These are phyloP conservation scores for Discostella stelligeroides DNA, from an alignment of 108 stramenopile species.

Conservation along the genomic window DNA sequence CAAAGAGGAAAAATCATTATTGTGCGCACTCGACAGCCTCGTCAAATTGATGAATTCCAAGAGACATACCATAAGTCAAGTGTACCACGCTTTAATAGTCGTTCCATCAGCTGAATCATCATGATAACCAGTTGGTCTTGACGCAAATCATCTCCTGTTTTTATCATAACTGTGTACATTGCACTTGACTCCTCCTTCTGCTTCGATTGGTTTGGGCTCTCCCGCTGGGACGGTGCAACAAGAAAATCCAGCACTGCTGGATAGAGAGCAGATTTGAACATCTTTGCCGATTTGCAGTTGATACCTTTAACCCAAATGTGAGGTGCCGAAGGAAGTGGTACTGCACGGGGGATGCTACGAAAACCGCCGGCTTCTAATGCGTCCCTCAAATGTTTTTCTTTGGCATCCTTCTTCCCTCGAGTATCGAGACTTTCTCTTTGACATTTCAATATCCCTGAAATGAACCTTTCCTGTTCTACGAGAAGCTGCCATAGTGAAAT, in stretches of 20 bases:
- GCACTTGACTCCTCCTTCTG: slow-evolving; percentile 24
- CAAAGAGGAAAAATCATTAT: slow-evolving; percentile 2
- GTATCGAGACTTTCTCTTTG: slow-evolving; percentile 66
- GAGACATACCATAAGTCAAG: slow-evolving; percentile 84
- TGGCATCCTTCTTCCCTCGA: slow-evolving; percentile 87
- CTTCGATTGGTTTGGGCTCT: slow-evolving; percentile 6
- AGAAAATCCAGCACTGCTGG: slow-evolving; percentile 94
- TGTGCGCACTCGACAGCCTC: slow-evolving; percentile 64
- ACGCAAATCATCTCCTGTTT: slow-evolving; percentile 98
- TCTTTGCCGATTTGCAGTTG: slow-evolving; percentile 62
- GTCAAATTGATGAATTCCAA: slow-evolving; percentile 48
- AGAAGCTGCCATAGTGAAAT: slow-evolving; percentile 77
- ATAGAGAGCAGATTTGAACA: slow-evolving; percentile 95
- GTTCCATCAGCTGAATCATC: slow-evolving; percentile 98
- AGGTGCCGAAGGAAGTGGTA: slow-evolving; percentile 95
- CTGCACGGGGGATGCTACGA: slow-evolving; percentile 55
- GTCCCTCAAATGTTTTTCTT: slow-evolving; percentile 81
- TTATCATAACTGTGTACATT: slow-evolving; percentile 92
- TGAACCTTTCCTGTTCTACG: slow-evolving; percentile 78
- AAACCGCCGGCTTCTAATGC: slow-evolving; percentile 69
- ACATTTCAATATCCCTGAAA: slow-evolving; percentile 82
- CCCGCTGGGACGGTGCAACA: slow-evolving; percentile 49
- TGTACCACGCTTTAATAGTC: slow-evolving; percentile 92
- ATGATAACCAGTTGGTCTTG: slow-evolving; percentile 99
- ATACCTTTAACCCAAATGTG: slow-evolving; percentile 79